Evolutionary conservation across 108 stramenopile species (phyloP).

Genomic region (Aurantiochytrium sp.): DNA sequence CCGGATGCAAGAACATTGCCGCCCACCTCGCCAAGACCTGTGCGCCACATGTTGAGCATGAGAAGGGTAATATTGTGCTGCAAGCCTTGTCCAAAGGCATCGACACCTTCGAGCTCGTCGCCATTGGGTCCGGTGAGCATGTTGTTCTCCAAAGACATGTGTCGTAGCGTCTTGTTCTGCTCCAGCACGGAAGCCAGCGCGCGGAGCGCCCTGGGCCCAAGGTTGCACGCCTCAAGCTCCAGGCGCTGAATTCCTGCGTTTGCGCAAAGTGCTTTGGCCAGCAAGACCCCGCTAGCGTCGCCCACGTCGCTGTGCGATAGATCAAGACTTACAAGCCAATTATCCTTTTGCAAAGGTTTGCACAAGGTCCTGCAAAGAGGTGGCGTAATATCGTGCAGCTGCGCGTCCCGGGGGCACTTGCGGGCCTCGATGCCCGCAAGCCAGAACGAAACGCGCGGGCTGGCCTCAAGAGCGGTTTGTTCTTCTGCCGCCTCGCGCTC

Average conservation of each 20-base stretch:
- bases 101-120: background rate
- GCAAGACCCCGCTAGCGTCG: background rate
- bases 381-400: background rate
- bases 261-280: background rate
- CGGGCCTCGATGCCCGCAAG: background rate
- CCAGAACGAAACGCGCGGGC: background rate
- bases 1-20: background rate
- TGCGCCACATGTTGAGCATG: constrained; percentile 19
- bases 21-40: background rate
- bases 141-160: background rate
- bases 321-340: background rate
- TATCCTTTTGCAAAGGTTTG: background rate
- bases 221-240: background rate
- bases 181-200: background rate
- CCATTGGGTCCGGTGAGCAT: background rate
- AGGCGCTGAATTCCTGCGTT: background rate
- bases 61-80: background rate
- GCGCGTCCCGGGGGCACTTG: background rate
- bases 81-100: background rate
- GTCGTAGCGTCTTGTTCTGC: background rate
- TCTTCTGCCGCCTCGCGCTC: constrained; percentile 17
- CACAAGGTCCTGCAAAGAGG: background rate
- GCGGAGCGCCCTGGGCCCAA: background rate
- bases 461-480: background rate
- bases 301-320: background rate